Evolutionary conservation across 2,329 filamentous ascomycete genomes (phyloP).

Genomic region (Nemania serpens): DNA sequence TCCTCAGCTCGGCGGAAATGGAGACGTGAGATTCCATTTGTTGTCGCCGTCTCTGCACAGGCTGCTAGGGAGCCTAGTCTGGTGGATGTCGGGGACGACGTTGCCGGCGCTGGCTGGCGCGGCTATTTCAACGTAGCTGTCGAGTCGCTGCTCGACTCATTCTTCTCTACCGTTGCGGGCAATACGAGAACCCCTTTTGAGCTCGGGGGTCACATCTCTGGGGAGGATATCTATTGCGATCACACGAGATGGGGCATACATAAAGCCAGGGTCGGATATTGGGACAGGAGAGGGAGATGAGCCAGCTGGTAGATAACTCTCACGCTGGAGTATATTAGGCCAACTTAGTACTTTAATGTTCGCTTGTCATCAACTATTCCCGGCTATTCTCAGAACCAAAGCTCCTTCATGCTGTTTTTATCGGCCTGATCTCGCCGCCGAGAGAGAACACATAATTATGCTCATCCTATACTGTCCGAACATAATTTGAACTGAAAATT

Average conservation of each 20-base stretch:
- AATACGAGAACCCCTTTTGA: conserved; percentile 18
- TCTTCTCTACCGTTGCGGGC: conserved; percentile 19
- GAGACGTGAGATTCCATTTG: conserved; percentile 27
- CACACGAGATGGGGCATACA: conserved; percentile 24
- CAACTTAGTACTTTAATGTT: too few relatives aligned
- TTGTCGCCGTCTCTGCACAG: conserved; percentile 22
- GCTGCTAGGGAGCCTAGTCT: conserved; percentile 3
- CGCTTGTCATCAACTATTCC: too few relatives aligned
- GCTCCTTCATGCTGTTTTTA: too few relatives aligned
- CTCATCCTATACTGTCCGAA: too few relatives aligned
- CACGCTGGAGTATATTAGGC: too few relatives aligned
- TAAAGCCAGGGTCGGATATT: conserved; percentile 22
- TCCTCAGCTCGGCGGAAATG: conserved; percentile 16
- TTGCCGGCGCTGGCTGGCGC: conserved; percentile 25
- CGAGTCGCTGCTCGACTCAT: conserved; percentile 20
- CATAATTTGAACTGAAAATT: too few relatives aligned
- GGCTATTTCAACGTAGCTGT: conserved; percentile 29
- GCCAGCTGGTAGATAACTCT: background rate
- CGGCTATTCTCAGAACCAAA: too few relatives aligned
- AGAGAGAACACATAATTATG: too few relatives aligned
- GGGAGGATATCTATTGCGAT: conserved; percentile 28
- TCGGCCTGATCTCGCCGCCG: too few relatives aligned
- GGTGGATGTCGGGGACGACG: conserved; percentile 12
- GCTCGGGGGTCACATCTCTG: conserved; percentile 17
- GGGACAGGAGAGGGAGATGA: conserved; percentile 9